Evolutionary conservation across 441 rosid genomes (phyloP).

Genomic region (Erodium texanum): DNA sequence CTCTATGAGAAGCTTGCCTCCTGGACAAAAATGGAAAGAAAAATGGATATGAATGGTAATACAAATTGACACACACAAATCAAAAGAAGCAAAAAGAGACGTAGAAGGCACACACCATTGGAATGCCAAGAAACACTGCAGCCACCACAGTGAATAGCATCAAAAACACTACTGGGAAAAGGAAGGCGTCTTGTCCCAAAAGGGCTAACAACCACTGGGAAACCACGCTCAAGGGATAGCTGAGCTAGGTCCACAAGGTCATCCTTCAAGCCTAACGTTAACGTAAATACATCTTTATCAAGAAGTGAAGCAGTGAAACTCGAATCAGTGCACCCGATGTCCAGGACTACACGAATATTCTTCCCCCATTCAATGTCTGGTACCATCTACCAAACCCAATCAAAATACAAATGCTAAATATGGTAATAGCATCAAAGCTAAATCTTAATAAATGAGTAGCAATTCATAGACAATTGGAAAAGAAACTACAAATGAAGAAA

Average conservation of each 20-base stretch:
- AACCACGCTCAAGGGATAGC: conserved; percentile 90
- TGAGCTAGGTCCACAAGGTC: conserved; percentile 94
- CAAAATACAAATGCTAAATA: conserved; percentile 3
- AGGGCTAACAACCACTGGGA: conserved; percentile 66
- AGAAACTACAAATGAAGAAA: neutral
- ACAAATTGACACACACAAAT: neutral
- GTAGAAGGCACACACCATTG: conserved; percentile 39
- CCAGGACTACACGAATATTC: conserved; percentile 69
- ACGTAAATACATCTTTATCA: conserved; percentile 70
- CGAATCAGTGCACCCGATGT: conserved; percentile 97
- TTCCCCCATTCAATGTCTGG: conserved; percentile 85
- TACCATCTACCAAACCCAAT: conserved; percentile 8
- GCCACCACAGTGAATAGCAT: conserved; percentile 87
- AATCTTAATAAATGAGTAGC: neutral
- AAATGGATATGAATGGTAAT: neutral
- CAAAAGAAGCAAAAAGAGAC: neutral
- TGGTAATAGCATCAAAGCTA: neutral
- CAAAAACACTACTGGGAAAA: conserved; percentile 80
- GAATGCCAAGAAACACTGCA: conserved; percentile 99
- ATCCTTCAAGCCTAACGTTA: conserved; percentile 94
- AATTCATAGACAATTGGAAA: neutral
- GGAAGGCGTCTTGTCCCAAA: conserved; percentile 95
- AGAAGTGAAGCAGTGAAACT: conserved; percentile 88
- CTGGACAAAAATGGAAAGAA: conserved; percentile 29
- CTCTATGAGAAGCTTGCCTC: conserved; percentile 91